Evolutionary conservation across 2,329 filamentous ascomycete species (phyloP), one percentile per base, ranked within the genome.

Genomic region (Penicillium sp.): DNA sequence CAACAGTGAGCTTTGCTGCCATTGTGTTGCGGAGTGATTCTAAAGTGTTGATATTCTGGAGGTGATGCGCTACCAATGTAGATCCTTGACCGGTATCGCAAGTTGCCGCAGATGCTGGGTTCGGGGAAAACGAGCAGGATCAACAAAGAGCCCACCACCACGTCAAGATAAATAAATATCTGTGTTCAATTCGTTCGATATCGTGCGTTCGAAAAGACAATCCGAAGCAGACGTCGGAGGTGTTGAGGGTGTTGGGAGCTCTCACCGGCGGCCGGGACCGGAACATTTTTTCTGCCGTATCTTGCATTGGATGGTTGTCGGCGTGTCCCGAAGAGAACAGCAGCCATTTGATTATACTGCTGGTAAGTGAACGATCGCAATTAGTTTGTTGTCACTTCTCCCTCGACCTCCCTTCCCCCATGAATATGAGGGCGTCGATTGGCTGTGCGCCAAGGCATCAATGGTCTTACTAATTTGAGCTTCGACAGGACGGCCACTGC

Each of bases 201-300:
- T 50, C 56, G 56, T 53, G 49, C 36, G 47, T 51, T 48, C 51
- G 54, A 45, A 42, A 39, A 45, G 43, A 30, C 43, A 48, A 41
- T 41, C n/a, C 11, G 26, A 46, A 48, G 47, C 36, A 55, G 48
- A 38, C 14, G 52, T 59, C 53, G 61, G 55, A 55, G 61, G 63
- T 57, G 70, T 73, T 72, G 70, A 73, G 68, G 65, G 62, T 63
- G 67, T 70, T 70, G 67, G 64, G 68, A 70, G 66, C 67, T 69
- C 56, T 72, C 69, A 70, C 70, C 70, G 70, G 69, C 62, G 59
- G 62, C 68, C 70, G 65, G 68, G 68, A 66, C 65, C 60, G 70
- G 71, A 72, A 72, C 60, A 71, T 73, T 72, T 72, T 23, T 73
- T 73, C 67, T 70, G 69, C 70, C 70, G 70, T 63, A 14, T 42